Conservation (phyloP, 2,329 filamentous ascomycete genomes). For the Hymenoscyphus repandus region DNA sequence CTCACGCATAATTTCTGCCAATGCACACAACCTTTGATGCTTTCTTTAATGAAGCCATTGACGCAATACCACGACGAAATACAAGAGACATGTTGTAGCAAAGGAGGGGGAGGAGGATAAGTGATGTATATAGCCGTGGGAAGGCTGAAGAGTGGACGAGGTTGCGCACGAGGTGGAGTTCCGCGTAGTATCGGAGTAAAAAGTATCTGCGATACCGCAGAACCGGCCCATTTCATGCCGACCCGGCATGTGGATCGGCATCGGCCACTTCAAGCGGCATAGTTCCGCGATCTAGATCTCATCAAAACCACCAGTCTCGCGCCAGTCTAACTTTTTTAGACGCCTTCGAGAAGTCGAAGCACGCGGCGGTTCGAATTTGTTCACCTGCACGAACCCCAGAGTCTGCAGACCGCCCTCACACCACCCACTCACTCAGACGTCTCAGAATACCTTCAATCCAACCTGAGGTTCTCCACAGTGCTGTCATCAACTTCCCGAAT, state of each 20-base stretch:
- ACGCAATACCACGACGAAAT: slow-evolving; percentile 29
- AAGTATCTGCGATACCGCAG: neutral
- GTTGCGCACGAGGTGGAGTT: too few species aligned
- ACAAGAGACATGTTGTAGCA: slow-evolving; percentile 25
- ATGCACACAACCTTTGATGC: slow-evolving; percentile 69
- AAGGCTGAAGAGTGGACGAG: neutral
- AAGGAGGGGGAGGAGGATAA: neutral
- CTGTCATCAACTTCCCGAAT: neutral
- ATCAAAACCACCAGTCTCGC: neutral
- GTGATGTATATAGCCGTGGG: slow-evolving; percentile 1
- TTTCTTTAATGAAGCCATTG: slow-evolving; percentile 43
- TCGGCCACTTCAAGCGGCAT: too few species aligned
- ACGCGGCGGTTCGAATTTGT: too few species aligned
- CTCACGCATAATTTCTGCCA: slow-evolving; percentile 91
- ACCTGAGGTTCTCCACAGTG: neutral
- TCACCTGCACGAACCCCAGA: neutral
- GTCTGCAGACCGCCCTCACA: slow-evolving; percentile 1
- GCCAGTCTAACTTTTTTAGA: too few species aligned
- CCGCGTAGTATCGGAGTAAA: neutral
- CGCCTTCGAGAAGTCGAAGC: too few species aligned
- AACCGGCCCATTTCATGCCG: too few species aligned
- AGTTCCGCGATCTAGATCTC: too few species aligned
- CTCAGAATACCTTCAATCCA: neutral
- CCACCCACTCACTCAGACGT: neutral
- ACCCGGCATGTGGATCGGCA: too few species aligned